Base-by-base conservation (phyloP, 768 basidiomycete species). In the Auriscalpium orientale region DNA sequence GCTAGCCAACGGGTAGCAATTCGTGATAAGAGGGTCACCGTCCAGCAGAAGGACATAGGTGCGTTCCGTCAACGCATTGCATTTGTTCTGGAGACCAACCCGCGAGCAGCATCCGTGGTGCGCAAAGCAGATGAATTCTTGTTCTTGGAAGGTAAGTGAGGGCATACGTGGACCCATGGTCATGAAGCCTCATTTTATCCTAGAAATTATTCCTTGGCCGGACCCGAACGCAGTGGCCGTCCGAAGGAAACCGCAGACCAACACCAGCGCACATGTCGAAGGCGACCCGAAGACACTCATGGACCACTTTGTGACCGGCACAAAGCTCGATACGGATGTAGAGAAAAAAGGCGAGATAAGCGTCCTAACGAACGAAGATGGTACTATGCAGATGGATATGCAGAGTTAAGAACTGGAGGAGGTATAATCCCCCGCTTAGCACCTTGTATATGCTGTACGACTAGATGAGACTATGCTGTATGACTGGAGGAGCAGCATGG, bases 1-100 rank as follows among this genome's bases (percentile, higher is more conserved):
- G 86, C 89, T 7, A 81, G 80, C n/a, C 83, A 88, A 59, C 78
- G 73, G 52, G 77, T 83, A 13, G 89, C 92, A 6, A 77, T 80
- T 56, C 72, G 81, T 52, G 90, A 93, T 58, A 85, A 82, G 61
- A 73, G 92, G 58, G 68, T 81, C 33, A 92, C 84, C 0, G 80
- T 94, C 16, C 89, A 90, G 66, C 79, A 88, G 61, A 82, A 79
- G 58, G 92, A 95, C 68, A 70, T 94, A 47, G 86, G 92, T 91
- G 63, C 60, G 80, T 73, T 28, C 9, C 46, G 8, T 36, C 35
- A 8, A n/a, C 16, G 20, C 16, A 28, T 35, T 48, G 2, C 5
- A 33, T 22, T 18, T 1, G 13, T 13, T 44, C 8, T 21, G 37
- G 28, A 28, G 28, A 45, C 49, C 12, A 7, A 52, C 40, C 49